Percentiles rank a stretch among this genome's conserved stretches.
These are phyloP conservation scores for Malbranchea zuffiana DNA, from an alignment of 2,329 filamentous ascomycete species.

Conservation along the genomic window DNA sequence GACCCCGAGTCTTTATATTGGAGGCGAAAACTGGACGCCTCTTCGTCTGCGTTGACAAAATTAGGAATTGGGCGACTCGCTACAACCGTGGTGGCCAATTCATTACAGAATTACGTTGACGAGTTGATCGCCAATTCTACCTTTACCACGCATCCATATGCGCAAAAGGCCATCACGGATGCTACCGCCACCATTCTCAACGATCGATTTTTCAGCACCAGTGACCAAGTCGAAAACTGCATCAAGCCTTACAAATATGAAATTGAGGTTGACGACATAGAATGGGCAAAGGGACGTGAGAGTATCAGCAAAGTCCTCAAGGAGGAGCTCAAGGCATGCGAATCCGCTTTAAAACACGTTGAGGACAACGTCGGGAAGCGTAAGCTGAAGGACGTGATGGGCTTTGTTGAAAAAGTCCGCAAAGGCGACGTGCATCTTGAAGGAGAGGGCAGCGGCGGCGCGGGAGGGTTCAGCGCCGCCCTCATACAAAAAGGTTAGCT, in stretches of 20 bases:
- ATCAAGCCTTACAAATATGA: conserved; percentile 99
- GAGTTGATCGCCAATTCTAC: conserved; percentile 66
- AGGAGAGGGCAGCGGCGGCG: conserved; percentile 70
- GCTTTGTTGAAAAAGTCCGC: conserved; percentile 79
- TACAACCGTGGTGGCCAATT: conserved; percentile 77
- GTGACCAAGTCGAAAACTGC: conserved; percentile 95
- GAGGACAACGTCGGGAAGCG: conserved; percentile 68
- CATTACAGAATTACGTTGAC: conserved; percentile 78
- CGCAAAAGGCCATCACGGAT: conserved; percentile 82
- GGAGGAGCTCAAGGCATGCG: conserved; percentile 73
- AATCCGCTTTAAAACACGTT: conserved; percentile 62
- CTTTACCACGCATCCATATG: conserved; percentile 83
- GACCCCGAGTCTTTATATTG: conserved; percentile 80
- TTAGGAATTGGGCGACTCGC: conserved; percentile 85
- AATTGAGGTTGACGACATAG: conserved; percentile 82
- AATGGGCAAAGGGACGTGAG: conserved; percentile 78
- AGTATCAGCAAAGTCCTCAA: conserved; percentile 74
- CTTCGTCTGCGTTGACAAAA: conserved; percentile 80
- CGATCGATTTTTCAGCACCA: conserved; percentile 91
- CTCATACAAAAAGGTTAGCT: conserved; percentile 79
- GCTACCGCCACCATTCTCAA: conserved; percentile 83
- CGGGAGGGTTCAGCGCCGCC: conserved; percentile 84
- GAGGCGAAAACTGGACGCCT: conserved; percentile 89
- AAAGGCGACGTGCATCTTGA: conserved; percentile 78
- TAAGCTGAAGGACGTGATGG: conserved; percentile 80